Conservation (phyloP, 2,329 filamentous ascomycete genomes). For the Xylaria sp. region DNA sequence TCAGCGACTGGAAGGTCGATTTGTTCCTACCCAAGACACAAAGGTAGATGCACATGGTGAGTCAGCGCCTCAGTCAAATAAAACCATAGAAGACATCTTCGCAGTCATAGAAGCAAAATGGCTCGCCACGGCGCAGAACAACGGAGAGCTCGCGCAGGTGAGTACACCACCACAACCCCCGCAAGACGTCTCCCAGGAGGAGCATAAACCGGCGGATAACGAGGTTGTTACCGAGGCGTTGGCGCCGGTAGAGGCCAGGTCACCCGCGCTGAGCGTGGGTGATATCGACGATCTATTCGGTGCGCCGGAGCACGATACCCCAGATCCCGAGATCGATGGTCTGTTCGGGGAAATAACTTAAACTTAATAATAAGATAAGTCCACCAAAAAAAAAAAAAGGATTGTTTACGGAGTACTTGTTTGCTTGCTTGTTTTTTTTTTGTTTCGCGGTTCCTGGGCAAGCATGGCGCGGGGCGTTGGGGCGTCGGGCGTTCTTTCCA, state of each 20-base stretch:
- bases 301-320: not conserved
- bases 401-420: not conserved
- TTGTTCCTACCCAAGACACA: not conserved
- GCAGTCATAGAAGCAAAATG: too few relatives aligned
- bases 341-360: not conserved
- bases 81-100: not conserved
- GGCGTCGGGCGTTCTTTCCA: not conserved
- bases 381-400: not conserved
- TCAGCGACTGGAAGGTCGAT: conserved; percentile 1
- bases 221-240: not conserved
- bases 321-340: not conserved
- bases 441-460: not conserved
- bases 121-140: not conserved
- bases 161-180: not conserved
- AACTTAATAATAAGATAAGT: not conserved
- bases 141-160: not conserved
- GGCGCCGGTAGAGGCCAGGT: too few relatives aligned
- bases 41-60: not conserved
- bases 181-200: not conserved
- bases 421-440: not conserved
- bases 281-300: not conserved
- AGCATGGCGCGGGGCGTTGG: not conserved
- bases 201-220: not conserved
- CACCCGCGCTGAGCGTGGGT: not conserved
- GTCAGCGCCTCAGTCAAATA: not conserved